Conservation (phyloP, 768 basidiomycete genomes). For the Floccularia luteovirens region DNA sequence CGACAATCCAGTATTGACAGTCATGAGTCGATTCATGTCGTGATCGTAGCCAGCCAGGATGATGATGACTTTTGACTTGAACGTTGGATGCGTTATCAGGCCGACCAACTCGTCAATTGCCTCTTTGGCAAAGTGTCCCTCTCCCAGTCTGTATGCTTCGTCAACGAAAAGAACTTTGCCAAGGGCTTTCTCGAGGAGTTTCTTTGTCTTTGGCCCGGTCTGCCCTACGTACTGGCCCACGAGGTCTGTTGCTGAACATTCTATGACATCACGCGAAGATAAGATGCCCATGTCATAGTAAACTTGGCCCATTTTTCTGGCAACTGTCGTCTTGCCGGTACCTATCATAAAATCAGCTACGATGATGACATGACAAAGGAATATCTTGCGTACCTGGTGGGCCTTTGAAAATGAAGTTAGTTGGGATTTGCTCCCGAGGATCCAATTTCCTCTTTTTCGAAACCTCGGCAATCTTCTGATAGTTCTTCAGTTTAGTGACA, state of each 20-base stretch:
- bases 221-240: constrained; percentile 67
- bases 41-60: constrained; percentile 66
- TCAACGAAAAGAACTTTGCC: constrained; percentile 67
- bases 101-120: constrained; percentile 68
- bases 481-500: constrained; percentile 37
- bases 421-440: constrained; percentile 46
- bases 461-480: constrained; percentile 39
- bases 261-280: constrained; percentile 38
- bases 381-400: constrained; percentile 64
- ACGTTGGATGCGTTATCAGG: constrained; percentile 50
- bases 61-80: constrained; percentile 52
- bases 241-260: constrained; percentile 65
- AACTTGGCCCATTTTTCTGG: constrained; percentile 50
- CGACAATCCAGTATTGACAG: constrained; percentile 53
- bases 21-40: constrained; percentile 55
- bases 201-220: constrained; percentile 58
- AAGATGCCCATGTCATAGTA: constrained; percentile 55
- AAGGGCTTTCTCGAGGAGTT: constrained; percentile 55
- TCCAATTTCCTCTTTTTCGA: constrained; percentile 35
- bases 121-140: constrained; percentile 62
- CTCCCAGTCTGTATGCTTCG: constrained; percentile 57
- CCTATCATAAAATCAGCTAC: constrained; percentile 34
- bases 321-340: constrained; percentile 54
- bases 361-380: no score
- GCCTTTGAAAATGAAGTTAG: constrained; percentile 67